Base-by-base conservation (phyloP, 2,329 filamentous ascomycete genomes). In the Botrytis hyacinthi region DNA sequence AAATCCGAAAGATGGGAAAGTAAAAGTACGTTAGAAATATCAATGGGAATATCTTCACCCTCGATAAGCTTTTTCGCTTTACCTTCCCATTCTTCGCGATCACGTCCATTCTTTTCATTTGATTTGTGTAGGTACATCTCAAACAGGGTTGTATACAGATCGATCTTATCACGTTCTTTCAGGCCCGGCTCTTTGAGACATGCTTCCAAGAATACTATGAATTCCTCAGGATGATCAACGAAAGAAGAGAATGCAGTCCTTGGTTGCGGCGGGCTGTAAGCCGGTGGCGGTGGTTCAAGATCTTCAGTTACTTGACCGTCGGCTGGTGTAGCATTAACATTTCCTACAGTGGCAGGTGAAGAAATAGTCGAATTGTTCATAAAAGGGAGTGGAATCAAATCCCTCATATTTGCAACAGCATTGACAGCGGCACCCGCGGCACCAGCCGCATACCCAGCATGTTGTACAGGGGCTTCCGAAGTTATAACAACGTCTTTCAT, bases 101-200 rank as follows among this genome's bases (percentile, higher is more conserved):
- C 83, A 82, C 86, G 85, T 16, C 91, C 91, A 79, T 91, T 93
- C 79, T 91, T 91, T 73, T 91, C 89, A 74, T 90, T 92, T 35
- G 95, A 93, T 78, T 94, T 96, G 82, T 97, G 93, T 14, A 99
- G 85, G 80, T 98, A 99, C 92, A 99, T 98, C 82, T 99, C 97
- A 80, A 99, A 98, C 22, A 99, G 83, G 0, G 97, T 98, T 0
- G 95, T 98, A 80, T 96, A 96, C 26, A 99, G 86, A 81, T 99
- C 97, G 1, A 91, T 88, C 76, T 90, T 92, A 80, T 98, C 93
- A 14, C 90, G 87, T 51, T 92, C 86, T 32, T 89, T 90, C n/a
- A 97, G 83, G 35, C 88, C 87, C 32, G 90, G 86, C 73, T 94
- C 91, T 68, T 90, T 85, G 8, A 97, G 88, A 75, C 95, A 95